Conservation (phyloP, 2,329 filamentous ascomycete genomes). For the Cercospora berteroae region DNA sequence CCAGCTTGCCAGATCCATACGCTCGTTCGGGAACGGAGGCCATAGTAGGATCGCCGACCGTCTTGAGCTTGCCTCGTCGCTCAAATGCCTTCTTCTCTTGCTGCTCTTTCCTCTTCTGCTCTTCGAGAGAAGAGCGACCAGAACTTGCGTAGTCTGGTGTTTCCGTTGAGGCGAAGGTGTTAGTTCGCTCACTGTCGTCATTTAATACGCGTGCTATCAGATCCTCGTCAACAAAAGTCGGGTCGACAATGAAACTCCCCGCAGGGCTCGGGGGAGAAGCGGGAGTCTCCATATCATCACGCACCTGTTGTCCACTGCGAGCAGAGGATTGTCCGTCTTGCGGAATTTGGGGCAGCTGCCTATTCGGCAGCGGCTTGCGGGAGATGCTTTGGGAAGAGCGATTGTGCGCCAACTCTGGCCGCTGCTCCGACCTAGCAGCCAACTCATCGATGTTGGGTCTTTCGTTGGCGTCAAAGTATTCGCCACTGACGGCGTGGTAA, state of each 20-base stretch:
- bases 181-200: constrained; percentile 28
- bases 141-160: constrained; percentile 80
- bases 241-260: constrained; percentile 29
- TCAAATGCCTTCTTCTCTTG: constrained; percentile 57
- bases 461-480: constrained; percentile 31
- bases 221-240: constrained; percentile 44
- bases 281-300: constrained; percentile 22
- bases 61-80: constrained; percentile 76
- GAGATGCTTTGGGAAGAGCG: constrained; percentile 32
- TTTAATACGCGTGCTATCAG: constrained; percentile 42
- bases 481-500: constrained; percentile 35
- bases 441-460: constrained; percentile 23
- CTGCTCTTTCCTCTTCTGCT: constrained; percentile 44
- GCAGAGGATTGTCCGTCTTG: constrained; percentile 18
- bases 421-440: constrained; percentile 24
- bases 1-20: constrained; percentile 31
- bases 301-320: constrained; percentile 25
- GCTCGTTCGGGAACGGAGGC: constrained; percentile 43
- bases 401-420: constrained; percentile 28
- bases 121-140: constrained; percentile 42
- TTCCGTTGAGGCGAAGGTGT: constrained; percentile 41
- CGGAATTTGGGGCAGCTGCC: constrained; percentile 10
- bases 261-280: constrained; percentile 27
- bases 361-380: constrained; percentile 32
- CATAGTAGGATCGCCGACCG: constrained; percentile 61